Evolutionary conservation across 176 grass and related monocot species (phyloP).

Genomic region (Hyparrhenia diplandra): DNA sequence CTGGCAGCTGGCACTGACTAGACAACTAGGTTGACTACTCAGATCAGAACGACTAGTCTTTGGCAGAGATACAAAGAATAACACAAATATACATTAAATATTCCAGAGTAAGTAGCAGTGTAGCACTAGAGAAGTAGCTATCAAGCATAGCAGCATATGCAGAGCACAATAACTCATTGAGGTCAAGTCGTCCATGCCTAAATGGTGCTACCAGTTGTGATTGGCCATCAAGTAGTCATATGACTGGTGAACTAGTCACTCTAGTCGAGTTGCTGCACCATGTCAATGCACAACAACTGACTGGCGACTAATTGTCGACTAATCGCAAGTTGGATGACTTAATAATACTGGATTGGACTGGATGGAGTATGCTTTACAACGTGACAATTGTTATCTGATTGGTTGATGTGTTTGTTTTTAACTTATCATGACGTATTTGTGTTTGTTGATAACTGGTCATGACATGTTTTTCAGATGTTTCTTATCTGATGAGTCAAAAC

Average conservation of each 20-base stretch:
- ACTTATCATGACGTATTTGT: background rate
- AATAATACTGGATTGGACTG: background rate
- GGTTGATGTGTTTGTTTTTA: background rate
- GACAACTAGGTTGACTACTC: background rate
- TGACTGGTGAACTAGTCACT: background rate
- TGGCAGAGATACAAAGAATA: background rate
- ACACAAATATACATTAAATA: background rate
- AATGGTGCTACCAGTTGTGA: background rate
- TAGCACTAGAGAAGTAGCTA: background rate
- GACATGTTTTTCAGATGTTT: constrained; percentile 70
- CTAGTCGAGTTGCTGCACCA: background rate
- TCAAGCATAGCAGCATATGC: background rate
- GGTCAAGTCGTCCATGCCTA: background rate
- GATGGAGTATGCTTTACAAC: background rate
- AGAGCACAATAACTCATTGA: background rate
- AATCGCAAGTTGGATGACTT: background rate
- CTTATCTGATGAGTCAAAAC: constrained; percentile 73
- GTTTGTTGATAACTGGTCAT: constrained; percentile 8
- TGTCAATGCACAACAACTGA: background rate
- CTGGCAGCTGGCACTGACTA: background rate
- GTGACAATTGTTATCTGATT: constrained; percentile 1
- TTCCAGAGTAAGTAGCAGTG: background rate
- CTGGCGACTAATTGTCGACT: background rate
- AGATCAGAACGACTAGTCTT: background rate
- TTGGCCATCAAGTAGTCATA: background rate